phyloP scores from a whole-genome alignment of 1,284 basidiomycete genomes.

The Crucibulum parvulum region DNA sequence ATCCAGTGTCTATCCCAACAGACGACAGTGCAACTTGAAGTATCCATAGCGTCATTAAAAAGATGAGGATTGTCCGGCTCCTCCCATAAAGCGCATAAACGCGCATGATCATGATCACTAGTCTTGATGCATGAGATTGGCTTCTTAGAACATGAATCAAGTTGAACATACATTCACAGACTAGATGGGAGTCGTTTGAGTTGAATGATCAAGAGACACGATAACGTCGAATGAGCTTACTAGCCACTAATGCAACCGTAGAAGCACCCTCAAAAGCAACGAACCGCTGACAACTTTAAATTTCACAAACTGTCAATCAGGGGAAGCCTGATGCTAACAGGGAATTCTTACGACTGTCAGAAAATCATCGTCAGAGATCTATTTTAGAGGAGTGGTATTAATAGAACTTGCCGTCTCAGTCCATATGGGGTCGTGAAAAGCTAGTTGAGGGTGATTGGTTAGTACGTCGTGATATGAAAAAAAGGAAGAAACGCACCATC shows the following conservation, averaged over 20 bases:
- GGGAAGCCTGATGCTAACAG: not conserved
- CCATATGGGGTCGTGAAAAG: conserved; percentile 24
- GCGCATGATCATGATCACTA: conserved; percentile 28
- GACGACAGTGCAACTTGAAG: conserved; percentile 13
- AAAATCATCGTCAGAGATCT: not conserved
- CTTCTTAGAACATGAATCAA: not conserved
- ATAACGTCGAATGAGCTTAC: conserved; percentile 6
- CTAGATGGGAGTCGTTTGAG: not conserved
- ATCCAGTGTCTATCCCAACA: conserved; percentile 7
- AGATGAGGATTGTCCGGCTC: conserved; percentile 15
- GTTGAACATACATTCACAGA: conserved; percentile 6
- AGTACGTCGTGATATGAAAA: not conserved
- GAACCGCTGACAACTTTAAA: conserved; percentile 8
- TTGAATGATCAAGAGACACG: not conserved
- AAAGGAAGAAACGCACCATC: conserved; percentile 16
- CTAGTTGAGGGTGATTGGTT: conserved; percentile 8
- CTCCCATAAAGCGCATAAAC: conserved; percentile 26
- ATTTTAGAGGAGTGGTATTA: not conserved
- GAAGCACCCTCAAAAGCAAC: conserved; percentile 13
- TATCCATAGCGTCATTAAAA: conserved; percentile 12
- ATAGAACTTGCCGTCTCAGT: conserved; percentile 3
- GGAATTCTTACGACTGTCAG: conserved; percentile 9
- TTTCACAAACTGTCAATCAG: not conserved
- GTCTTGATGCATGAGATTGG: not conserved
- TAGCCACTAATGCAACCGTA: conserved; percentile 18